Conservation (phyloP, 1,284 basidiomycete genomes). For the Tranzscheliella williamsii region DNA sequence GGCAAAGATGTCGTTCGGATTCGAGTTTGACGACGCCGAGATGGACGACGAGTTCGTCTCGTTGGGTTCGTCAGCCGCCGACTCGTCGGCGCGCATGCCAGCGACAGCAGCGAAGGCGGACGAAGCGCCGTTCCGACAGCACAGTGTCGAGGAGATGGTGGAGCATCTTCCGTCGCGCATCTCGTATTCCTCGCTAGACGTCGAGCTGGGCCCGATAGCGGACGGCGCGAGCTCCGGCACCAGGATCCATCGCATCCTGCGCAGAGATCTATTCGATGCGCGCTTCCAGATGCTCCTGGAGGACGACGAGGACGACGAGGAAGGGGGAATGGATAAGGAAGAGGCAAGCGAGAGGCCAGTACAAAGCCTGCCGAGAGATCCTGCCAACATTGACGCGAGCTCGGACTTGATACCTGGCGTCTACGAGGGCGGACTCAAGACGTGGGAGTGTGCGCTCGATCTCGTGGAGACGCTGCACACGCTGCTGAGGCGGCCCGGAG, state of each 20-base stretch:
- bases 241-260: constrained; percentile 65
- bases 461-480: constrained; percentile 64
- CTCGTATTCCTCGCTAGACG: constrained; percentile 32
- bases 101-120: constrained; percentile 1
- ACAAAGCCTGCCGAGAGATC: neutral
- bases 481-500: no score
- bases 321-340: constrained; percentile 31
- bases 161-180: constrained; percentile 30
- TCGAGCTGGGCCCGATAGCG: constrained; percentile 6
- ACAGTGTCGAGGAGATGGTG: constrained; percentile 13
- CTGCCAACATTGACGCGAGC: constrained; percentile 61
- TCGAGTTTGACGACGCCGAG: constrained; percentile 35
- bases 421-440: constrained; percentile 95
- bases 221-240: neutral
- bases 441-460: constrained; percentile 95
- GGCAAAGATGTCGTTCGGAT: constrained; percentile 38
- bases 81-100: neutral
- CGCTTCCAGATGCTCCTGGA: constrained; percentile 83
- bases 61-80: neutral
- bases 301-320: constrained; percentile 38
- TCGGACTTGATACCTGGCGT: constrained; percentile 89
- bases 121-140: constrained; percentile 6
- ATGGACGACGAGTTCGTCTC: constrained; percentile 35
- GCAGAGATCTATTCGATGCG: constrained; percentile 89
- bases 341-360: neutral